Evolutionary conservation across 352 stramenopile genomes (phyloP).

Genomic region (Pythium graminicola): DNA sequence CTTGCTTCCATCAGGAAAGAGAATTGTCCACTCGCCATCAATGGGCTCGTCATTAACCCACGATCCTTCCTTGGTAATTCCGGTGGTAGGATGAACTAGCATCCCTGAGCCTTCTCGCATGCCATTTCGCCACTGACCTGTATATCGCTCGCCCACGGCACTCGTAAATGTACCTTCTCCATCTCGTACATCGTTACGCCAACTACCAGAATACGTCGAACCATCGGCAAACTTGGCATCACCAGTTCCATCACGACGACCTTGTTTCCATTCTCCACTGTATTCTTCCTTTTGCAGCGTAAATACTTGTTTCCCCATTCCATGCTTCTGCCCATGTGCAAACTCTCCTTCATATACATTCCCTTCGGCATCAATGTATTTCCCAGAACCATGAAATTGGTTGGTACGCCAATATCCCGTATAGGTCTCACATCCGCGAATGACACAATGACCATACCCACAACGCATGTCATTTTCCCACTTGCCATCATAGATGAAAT

Average conservation of each 20-base stretch:
- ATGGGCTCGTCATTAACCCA: slow-evolving; percentile 60
- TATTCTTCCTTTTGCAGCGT: slow-evolving; percentile 77
- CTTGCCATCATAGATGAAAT: slow-evolving; percentile 67
- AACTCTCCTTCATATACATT: slow-evolving; percentile 75
- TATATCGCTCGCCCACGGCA: slow-evolving; percentile 77
- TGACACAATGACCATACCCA: slow-evolving; percentile 61
- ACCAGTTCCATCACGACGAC: slow-evolving; percentile 55
- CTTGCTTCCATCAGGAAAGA: slow-evolving; percentile 46
- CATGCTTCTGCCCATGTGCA: slow-evolving; percentile 58
- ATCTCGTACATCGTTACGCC: slow-evolving; percentile 63
- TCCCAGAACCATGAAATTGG: slow-evolving; percentile 68
- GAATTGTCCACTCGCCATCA: slow-evolving; percentile 55
- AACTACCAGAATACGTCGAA: slow-evolving; percentile 57
- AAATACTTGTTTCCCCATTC: slow-evolving; percentile 54
- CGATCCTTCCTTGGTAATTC: slow-evolving; percentile 76
- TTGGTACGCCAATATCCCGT: slow-evolving; percentile 49
- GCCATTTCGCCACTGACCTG: slow-evolving; percentile 61
- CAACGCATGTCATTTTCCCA: slow-evolving; percentile 66
- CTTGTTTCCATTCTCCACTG: slow-evolving; percentile 57
- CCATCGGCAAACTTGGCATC: slow-evolving; percentile 55
- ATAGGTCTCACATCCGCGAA: slow-evolving; percentile 51
- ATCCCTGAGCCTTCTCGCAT: slow-evolving; percentile 43
- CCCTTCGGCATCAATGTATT: slow-evolving; percentile 79
- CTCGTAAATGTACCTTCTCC: slow-evolving; percentile 76
- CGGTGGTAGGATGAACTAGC: slow-evolving; percentile 54